Evolutionary conservation across 73 alveolate genomes (phyloP), one percentile per base, ranked within the genome.

Genomic region (Breviolum minutum): DNA sequence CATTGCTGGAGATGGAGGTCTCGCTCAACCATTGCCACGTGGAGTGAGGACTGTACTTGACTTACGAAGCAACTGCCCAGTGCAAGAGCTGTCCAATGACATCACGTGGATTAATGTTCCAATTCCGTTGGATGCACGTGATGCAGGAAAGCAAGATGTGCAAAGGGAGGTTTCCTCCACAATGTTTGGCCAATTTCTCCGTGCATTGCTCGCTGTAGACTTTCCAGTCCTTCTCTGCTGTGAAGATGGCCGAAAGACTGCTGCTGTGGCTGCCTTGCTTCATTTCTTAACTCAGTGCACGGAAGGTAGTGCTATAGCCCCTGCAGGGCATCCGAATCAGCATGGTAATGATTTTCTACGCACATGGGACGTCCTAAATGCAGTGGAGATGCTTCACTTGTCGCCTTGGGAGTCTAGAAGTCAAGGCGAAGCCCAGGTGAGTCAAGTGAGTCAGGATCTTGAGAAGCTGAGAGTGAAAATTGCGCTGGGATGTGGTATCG

Each of bases 181-280:
- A n/a, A n/a, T 20, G 29, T 30, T 79, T 27, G 87, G 87, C 64
- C 62, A 26, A n/a, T 79, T 79, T 32, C 87, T 79, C 87, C 62
- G 87, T 16, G 87, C 87, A 14, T 63, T 79, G 62, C 87, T 79
- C 26, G 63, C 30, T 12, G 87, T 32, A 10, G 87, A 79, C 11
- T 79, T 79, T 32, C 87, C 87, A 12, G 87, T 79, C 29, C n/a
- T 20, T 30, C 29, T 79, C 29, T 63, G 87, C 63, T 27, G 87
- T 30, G 62, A 79, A 63, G 87, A 79, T 30, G 87, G 87, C 87
- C n/a, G 87, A 30, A 20, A 32, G 63, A 79, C 24, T 24, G 87
- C 87, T n/a, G 87, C 87, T 27, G 87, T 27, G 61, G 87, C 64
- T 8, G 87, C 87, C 62, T 30, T 79, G 87, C 22, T 79, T 61